A percentile compares a stretch with the other conserved stretches of the same genome.
phyloP scores from a whole-genome alignment of 2,329 filamentous ascomycete genomes.

The Fonsecaea pugnacius region DNA sequence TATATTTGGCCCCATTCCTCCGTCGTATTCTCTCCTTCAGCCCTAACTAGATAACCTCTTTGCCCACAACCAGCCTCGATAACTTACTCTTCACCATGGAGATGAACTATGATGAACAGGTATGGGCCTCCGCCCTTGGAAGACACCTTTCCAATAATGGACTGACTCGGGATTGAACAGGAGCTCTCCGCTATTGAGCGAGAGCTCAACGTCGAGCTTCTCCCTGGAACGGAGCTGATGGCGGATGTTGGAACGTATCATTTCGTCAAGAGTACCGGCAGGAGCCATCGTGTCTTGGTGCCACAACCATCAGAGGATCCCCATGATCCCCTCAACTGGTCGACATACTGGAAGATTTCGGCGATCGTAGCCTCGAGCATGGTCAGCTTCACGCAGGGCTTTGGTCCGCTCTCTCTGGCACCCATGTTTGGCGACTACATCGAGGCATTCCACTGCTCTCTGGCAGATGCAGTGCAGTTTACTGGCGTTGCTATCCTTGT shows the following conservation, averaged over 20 bases:
- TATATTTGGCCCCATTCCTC: background rate
- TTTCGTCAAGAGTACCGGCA: constrained; percentile 61
- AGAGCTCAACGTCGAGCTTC: constrained; percentile 56
- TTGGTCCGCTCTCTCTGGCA: constrained; percentile 60
- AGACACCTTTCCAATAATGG: background rate
- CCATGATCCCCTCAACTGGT: constrained; percentile 58
- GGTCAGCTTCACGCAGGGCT: constrained; percentile 59
- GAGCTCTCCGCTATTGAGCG: constrained; percentile 36
- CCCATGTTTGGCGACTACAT: constrained; percentile 66
- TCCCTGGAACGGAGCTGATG: constrained; percentile 66
- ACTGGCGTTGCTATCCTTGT: constrained; percentile 62
- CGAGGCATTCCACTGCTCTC: constrained; percentile 57
- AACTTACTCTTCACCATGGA: constrained; percentile 45
- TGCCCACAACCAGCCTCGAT: background rate
- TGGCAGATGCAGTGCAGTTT: constrained; percentile 61
- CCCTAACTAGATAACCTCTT: background rate
- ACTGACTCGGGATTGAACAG: constrained; percentile 19
- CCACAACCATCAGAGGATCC: constrained; percentile 56
- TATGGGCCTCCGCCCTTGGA: constrained; percentile 37
- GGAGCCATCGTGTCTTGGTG: constrained; percentile 48
- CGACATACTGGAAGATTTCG: constrained; percentile 52
- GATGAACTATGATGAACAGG: constrained; percentile 53
- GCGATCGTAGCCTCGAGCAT: constrained; percentile 53
- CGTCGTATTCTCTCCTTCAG: background rate
- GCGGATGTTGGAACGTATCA: constrained; percentile 65